Conservation (phyloP, 495 filamentous ascomycete genomes). For the Annulohypoxylon maeteangense region DNA sequence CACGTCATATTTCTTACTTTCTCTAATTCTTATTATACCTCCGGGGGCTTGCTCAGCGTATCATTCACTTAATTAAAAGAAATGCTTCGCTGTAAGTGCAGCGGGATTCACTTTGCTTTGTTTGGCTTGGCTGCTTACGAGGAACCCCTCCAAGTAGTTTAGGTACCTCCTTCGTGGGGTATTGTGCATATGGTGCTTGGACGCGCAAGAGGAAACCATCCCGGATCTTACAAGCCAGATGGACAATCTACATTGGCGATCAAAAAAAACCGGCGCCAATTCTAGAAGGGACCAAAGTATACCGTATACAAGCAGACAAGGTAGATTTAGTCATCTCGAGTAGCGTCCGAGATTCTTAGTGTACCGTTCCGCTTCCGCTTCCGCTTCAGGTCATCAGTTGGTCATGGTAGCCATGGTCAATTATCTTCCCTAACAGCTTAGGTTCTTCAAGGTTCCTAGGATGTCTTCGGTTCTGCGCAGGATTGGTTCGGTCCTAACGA, state of each 20-base stretch:
- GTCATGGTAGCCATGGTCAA: slow-evolving; percentile 8
- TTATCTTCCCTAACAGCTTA: not conserved
- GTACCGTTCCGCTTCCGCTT: slow-evolving; percentile 36
- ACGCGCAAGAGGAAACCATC: slow-evolving; percentile 11
- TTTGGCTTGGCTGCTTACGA: slow-evolving; percentile 11
- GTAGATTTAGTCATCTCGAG: slow-evolving; percentile 35
- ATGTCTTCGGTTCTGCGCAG: slow-evolving; percentile 21
- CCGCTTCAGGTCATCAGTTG: slow-evolving; percentile 24
- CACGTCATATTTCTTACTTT: slow-evolving; percentile 2
- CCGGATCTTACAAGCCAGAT: slow-evolving; percentile 17
- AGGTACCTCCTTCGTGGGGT: slow-evolving; percentile 36
- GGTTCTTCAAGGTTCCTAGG: slow-evolving; percentile 20
- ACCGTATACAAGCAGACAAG: no score
- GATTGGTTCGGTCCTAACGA: slow-evolving; percentile 18
- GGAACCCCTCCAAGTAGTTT: slow-evolving; percentile 1
- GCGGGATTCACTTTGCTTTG: slow-evolving; percentile 32
- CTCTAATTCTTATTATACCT: not conserved
- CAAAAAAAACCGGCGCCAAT: not conserved
- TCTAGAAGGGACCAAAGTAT: slow-evolving; percentile 8
- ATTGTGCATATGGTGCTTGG: slow-evolving; percentile 19
- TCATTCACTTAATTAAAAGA: slow-evolving; percentile 14
- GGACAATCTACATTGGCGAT: slow-evolving; percentile 7
- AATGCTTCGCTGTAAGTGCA: slow-evolving; percentile 20
- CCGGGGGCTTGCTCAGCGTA: not conserved
- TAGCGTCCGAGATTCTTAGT: slow-evolving; percentile 36